These are phyloP conservation scores for Penicillium goetzii DNA, from an alignment of 495 filamentous ascomycete species.

Conservation along the genomic window DNA sequence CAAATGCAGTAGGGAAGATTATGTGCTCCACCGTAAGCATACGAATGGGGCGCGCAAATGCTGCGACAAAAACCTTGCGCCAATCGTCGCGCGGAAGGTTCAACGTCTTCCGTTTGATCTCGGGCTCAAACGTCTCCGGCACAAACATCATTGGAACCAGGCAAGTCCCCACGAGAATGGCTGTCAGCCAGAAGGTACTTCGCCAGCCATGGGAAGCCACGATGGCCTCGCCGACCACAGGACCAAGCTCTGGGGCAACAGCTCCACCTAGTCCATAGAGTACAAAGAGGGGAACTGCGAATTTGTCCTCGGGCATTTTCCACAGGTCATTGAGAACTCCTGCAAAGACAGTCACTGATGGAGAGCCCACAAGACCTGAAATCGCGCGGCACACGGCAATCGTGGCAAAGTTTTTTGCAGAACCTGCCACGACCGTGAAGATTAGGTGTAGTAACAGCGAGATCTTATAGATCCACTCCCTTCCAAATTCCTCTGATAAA, in stretches of 20 bases:
- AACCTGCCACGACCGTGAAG: not conserved
- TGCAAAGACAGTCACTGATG: not conserved
- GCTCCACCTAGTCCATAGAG: slow-evolving; percentile 6
- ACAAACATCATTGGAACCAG: not conserved
- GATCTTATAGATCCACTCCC: not conserved
- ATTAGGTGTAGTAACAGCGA: not conserved
- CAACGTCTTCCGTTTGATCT: not conserved
- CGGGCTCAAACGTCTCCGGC: not conserved
- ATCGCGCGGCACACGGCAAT: not conserved
- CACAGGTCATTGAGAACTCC: slow-evolving; percentile 8
- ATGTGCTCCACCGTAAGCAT: not conserved
- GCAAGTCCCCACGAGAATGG: not conserved
- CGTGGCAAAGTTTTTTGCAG: not conserved
- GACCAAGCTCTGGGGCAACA: not conserved
- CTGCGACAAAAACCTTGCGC: not conserved
- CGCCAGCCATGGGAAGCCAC: slow-evolving; percentile 1
- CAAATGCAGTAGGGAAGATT: not conserved
- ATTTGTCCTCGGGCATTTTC: not conserved
- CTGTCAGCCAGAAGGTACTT: slow-evolving; percentile 1
- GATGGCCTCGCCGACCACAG: not conserved
- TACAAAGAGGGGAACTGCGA: not conserved
- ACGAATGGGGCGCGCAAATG: not conserved
- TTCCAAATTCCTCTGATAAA: not conserved
- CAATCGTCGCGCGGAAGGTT: not conserved
- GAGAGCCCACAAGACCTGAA: not conserved